These are phyloP conservation scores for Ophidiomyces ophidiicola DNA, from an alignment of 2,329 filamentous ascomycete genomes.

Conservation along the genomic window DNA sequence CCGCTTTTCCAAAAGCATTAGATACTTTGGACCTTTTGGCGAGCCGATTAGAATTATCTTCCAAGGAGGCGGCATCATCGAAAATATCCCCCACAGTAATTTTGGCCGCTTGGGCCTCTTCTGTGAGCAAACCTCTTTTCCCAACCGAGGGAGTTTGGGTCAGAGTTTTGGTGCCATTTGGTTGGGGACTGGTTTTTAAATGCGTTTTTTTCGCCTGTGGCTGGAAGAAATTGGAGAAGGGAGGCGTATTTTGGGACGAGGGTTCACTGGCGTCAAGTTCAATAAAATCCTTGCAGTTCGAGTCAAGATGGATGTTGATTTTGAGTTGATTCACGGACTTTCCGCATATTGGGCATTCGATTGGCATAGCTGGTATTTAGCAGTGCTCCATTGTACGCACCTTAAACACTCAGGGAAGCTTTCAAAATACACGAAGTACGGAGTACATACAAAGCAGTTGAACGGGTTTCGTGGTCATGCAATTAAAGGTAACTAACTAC, in stretches of 20 bases:
- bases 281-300: constrained; percentile 58
- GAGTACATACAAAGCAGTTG: no score
- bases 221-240: constrained; percentile 32
- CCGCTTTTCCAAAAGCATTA: constrained; percentile 52
- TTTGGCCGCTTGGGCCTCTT: neutral
- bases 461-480: no score
- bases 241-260: constrained; percentile 29
- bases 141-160: neutral
- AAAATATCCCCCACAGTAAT: neutral
- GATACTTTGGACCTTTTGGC: constrained; percentile 53
- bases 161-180: neutral
- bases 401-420: no score
- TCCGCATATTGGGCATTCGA: constrained; percentile 67
- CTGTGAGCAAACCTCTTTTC: constrained; percentile 4
- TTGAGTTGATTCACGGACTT: constrained; percentile 56
- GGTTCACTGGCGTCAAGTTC: constrained; percentile 33
- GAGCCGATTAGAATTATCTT: neutral
- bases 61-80: neutral
- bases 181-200: constrained; percentile 3
- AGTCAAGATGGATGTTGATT: constrained; percentile 89
- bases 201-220: constrained; percentile 9
- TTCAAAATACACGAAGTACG: no score
- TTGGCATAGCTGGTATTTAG: constrained; percentile 28
- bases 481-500: no score
- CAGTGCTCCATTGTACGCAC: no score